Conservation (phyloP, 768 basidiomycete species). For the Psilocybe cubensis region DNA sequence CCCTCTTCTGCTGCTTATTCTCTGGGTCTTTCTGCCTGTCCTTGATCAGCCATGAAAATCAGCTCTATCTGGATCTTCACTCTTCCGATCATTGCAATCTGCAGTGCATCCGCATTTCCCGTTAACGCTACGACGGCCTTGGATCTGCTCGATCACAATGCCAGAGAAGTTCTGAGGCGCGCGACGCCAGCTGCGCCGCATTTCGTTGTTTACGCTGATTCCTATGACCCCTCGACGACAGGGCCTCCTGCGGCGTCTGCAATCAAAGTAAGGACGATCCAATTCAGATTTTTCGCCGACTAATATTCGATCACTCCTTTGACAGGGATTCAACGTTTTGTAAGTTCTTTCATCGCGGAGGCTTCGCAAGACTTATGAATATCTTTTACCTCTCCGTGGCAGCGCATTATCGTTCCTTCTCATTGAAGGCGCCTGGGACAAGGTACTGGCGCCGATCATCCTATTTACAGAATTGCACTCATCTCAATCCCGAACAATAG, state of each 20-base stretch:
- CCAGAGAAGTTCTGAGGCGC: conserved; percentile 35
- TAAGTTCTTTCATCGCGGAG: conserved; percentile 26
- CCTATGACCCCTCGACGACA: conserved; percentile 42
- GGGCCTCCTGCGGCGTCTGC: conserved; percentile 51
- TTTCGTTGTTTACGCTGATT: conserved; percentile 49
- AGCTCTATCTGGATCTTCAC: background rate
- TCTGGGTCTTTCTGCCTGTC: background rate
- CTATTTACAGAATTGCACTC: background rate
- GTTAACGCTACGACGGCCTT: conserved; percentile 21
- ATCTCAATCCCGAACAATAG: conserved; percentile 20
- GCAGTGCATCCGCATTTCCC: conserved; percentile 13
- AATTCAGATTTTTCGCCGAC: background rate
- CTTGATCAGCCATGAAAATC: conserved; percentile 13
- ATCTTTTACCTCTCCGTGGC: conserved; percentile 21
- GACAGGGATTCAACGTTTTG: conserved; percentile 64
- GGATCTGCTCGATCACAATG: conserved; percentile 30
- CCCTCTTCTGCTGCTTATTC: background rate
- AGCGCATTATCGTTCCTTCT: conserved; percentile 57
- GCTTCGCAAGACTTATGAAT: background rate
- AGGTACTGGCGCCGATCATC: conserved; percentile 30
- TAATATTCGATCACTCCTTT: background rate
- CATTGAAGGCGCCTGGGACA: conserved; percentile 58
- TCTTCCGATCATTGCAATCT: conserved; percentile 1
- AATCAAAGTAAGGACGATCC: conserved; percentile 37
- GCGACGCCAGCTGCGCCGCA: conserved; percentile 52